These are phyloP conservation scores for Jimgerdemannia flammicorona DNA, from an alignment of 192 early-diverging fungal species.

Conservation along the genomic window DNA sequence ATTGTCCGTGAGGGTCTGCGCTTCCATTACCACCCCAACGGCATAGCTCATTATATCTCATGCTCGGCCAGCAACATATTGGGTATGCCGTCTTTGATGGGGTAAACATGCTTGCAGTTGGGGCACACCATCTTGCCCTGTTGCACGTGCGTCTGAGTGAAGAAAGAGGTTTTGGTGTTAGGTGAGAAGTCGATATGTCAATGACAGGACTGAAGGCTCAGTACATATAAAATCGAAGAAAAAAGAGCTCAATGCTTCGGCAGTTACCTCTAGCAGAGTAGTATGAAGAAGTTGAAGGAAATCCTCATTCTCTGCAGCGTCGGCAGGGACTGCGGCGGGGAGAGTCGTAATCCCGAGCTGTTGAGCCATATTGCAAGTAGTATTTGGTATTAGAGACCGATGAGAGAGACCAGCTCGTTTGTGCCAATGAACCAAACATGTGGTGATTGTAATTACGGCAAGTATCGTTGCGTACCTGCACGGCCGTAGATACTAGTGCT, in stretches of 20 bases:
- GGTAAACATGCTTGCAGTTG: constrained; percentile 86
- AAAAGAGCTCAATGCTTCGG: neutral
- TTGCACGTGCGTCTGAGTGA: constrained; percentile 69
- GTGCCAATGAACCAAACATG: neutral
- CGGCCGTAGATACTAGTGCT: constrained; percentile 59
- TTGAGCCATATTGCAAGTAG: neutral
- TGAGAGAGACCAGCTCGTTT: neutral
- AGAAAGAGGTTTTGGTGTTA: neutral
- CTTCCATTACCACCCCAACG: no score
- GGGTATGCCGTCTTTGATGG: constrained; percentile 91
- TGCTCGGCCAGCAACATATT: constrained; percentile 85
- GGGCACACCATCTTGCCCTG: constrained; percentile 90
- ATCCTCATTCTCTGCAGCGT: constrained; percentile 55
- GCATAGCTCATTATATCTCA: constrained; percentile 52
- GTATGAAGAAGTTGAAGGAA: constrained; percentile 74
- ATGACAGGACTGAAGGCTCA: neutral
- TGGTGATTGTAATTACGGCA: no score
- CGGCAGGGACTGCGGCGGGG: constrained; percentile 58
- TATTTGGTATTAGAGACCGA: neutral
- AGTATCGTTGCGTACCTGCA: constrained; percentile 57
- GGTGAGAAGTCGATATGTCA: neutral
- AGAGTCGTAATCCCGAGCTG: constrained; percentile 69
- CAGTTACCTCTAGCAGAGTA: constrained; percentile 73
- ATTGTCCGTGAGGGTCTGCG: no score
- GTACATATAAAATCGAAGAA: neutral